Conservation (phyloP, 1,139 yeast species). For the Yamadazyma diospyri region DNA sequence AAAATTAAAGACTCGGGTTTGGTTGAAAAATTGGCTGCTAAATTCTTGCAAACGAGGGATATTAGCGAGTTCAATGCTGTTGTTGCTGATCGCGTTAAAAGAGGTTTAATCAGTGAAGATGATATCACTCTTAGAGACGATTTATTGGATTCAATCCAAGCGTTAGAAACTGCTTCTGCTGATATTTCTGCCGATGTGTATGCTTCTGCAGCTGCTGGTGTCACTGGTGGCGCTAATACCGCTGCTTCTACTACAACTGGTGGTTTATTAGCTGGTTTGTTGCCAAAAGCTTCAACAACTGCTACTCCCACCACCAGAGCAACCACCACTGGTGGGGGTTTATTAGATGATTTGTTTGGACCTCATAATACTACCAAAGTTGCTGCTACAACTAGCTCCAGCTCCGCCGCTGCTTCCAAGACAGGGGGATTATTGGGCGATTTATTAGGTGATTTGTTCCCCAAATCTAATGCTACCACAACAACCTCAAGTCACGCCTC, state of each 20-base stretch:
- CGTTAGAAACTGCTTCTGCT: slow-evolving; percentile 6
- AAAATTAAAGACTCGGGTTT: slow-evolving; percentile 26
- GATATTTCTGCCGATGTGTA: slow-evolving; percentile 6
- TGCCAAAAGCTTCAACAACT: slow-evolving; percentile 1
- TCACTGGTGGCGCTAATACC: slow-evolving; percentile 10
- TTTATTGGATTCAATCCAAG: slow-evolving; percentile 3
- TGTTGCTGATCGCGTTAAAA: slow-evolving; percentile 15
- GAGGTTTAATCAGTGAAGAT: slow-evolving; percentile 15
- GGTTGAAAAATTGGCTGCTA: slow-evolving; percentile 18
- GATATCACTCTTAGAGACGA: slow-evolving; percentile 7
- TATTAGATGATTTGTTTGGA: slow-evolving; percentile 18
- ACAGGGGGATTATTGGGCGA: slow-evolving; percentile 14
- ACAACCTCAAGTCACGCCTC: slow-evolving; percentile 11
- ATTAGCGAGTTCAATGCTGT: slow-evolving; percentile 15
- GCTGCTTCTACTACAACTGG: slow-evolving; percentile 10
- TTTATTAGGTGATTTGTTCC: slow-evolving; percentile 12
- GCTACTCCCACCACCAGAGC: slow-evolving; percentile 11
- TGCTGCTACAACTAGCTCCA: slow-evolving; percentile 14
- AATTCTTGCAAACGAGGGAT: slow-evolving; percentile 17
- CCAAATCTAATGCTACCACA: slow-evolving; percentile 11
- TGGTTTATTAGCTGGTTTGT: slow-evolving; percentile 11
- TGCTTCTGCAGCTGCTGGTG: slow-evolving; percentile 6
- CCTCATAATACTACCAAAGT: slow-evolving; percentile 10
- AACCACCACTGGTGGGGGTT: slow-evolving; percentile 10
- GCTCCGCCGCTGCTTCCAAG: slow-evolving; percentile 13